Evolutionary conservation across 129 eudicot genomes (phyloP), one percentile per base, ranked within the genome.

Genomic region (Arctium minus): DNA sequence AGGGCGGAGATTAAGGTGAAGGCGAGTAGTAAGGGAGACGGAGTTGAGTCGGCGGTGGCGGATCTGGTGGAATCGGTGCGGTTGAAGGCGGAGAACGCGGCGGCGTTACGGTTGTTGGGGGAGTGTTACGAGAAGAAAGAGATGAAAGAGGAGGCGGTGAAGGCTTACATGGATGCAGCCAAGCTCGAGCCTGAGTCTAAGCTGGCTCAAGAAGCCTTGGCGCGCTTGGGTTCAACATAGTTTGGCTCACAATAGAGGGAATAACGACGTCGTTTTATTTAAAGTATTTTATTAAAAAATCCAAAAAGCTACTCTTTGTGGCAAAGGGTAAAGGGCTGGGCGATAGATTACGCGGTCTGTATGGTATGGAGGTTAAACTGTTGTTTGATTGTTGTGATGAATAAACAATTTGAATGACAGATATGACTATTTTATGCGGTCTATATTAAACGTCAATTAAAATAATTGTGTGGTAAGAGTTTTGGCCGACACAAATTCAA

Each of bases 11-110:
- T 94, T 80, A 87, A 48, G 81, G 2, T 86, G 38, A 87, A 40
- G 77, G 37, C 83, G 84, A 83, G 88, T 37, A 13, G 31, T 29
- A 84, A 83, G 27, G 50, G 79, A 6, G 92, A 73, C 0, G 81
- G 89, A 32, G 82, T 86, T 13, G 93, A 88, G 33, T 73, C 79
- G 86, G 96, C 76, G 6, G 84, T 87, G 75, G 86, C 3, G 38
- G 95, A 94, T 76, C 85, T 94, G 84, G 87, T 84, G 39, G 91
- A 90, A n/a, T 82, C 93, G 78, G 91, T 94, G 74, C 80, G 83
- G 85, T 31, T 92, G 89, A 89, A 85, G 33, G 68, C 37, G 1
- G 92, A 84, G 15, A 92, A 85, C 60, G 91, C 65, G 0, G 90
- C 74, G 84, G 92, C 92, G 80, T 77, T 85, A 62, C 75, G 85